Conservation (phyloP, 345 rosid genomes). For the Salix dunnii region DNA sequence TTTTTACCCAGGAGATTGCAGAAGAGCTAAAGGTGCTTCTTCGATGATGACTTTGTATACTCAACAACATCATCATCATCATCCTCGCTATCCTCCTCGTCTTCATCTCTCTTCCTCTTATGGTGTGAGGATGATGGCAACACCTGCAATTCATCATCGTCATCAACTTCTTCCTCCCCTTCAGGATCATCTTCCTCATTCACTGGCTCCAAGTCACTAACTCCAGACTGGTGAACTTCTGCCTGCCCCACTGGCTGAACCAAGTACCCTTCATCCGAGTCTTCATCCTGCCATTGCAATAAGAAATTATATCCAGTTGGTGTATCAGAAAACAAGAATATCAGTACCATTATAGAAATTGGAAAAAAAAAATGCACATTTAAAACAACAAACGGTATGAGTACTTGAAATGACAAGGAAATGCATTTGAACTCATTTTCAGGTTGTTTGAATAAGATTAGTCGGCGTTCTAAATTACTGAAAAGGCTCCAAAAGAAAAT, state of each 20-base stretch:
- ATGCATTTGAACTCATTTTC: background rate
- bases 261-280: slow-evolving; percentile 52
- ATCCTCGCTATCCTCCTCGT: slow-evolving; percentile 20
- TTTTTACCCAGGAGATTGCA: background rate
- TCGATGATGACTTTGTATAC: slow-evolving; percentile 27
- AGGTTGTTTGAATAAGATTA: background rate
- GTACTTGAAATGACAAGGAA: background rate
- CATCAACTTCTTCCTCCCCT: slow-evolving; percentile 39
- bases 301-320: background rate
- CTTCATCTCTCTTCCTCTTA: slow-evolving; percentile 55
- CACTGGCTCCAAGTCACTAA: slow-evolving; percentile 43
- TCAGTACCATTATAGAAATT: background rate
- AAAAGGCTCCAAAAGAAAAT: background rate
- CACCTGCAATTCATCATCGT: slow-evolving; percentile 22
- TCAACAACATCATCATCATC: slow-evolving; percentile 26
- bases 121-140: slow-evolving; percentile 37
- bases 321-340: background rate
- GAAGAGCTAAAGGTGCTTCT: slow-evolving; percentile 38
- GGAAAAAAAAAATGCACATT: background rate
- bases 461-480: background rate
- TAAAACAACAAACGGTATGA: background rate
- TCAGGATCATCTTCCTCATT: slow-evolving; percentile 47
- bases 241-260: slow-evolving; percentile 55
- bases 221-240: slow-evolving; percentile 46
- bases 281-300: slow-evolving; percentile 53